Conservation (phyloP, 495 filamentous ascomycete species). For the Tetracladium marchalianum region DNA sequence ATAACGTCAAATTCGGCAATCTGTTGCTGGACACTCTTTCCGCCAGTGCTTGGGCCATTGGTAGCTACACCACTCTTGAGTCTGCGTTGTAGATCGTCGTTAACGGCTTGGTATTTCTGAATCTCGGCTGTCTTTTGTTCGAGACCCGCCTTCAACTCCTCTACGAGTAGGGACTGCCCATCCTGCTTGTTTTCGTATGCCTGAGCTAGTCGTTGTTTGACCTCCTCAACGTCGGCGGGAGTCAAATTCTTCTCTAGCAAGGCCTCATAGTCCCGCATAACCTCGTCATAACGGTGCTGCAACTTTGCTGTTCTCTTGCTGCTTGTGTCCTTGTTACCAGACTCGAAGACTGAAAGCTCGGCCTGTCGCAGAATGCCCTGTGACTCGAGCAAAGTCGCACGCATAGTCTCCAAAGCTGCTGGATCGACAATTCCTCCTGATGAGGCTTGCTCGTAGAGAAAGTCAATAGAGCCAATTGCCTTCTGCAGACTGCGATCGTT, state of each 20-base stretch:
- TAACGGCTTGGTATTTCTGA: slow-evolving; percentile 56
- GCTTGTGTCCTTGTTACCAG: slow-evolving; percentile 48
- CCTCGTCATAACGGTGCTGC: slow-evolving; percentile 57
- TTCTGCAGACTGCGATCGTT: slow-evolving; percentile 78
- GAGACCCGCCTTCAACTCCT: slow-evolving; percentile 65
- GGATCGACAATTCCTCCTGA: slow-evolving; percentile 70
- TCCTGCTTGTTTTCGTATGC: slow-evolving; percentile 65
- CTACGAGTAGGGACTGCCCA: slow-evolving; percentile 54
- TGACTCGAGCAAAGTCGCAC: slow-evolving; percentile 69
- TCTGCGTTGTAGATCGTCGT: slow-evolving; percentile 67
- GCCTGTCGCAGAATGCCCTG: slow-evolving; percentile 91
- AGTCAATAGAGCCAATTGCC: slow-evolving; percentile 71
- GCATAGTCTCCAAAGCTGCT: slow-evolving; percentile 68
- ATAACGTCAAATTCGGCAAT: slow-evolving; percentile 97
- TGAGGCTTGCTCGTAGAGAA: slow-evolving; percentile 63
- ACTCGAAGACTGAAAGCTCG: slow-evolving; percentile 61
- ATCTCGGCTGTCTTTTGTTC: slow-evolving; percentile 66
- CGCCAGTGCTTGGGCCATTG: slow-evolving; percentile 45
- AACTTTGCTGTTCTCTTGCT: slow-evolving; percentile 59
- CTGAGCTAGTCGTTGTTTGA: slow-evolving; percentile 69
- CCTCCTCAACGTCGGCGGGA: slow-evolving; percentile 69
- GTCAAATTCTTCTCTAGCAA: slow-evolving; percentile 70
- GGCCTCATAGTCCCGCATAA: slow-evolving; percentile 75
- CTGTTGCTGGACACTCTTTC: slow-evolving; percentile 94
- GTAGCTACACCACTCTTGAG: slow-evolving; percentile 46